Base-by-base conservation (phyloP, 352 stramenopile species). In the Globisporangium spinosum region DNA sequence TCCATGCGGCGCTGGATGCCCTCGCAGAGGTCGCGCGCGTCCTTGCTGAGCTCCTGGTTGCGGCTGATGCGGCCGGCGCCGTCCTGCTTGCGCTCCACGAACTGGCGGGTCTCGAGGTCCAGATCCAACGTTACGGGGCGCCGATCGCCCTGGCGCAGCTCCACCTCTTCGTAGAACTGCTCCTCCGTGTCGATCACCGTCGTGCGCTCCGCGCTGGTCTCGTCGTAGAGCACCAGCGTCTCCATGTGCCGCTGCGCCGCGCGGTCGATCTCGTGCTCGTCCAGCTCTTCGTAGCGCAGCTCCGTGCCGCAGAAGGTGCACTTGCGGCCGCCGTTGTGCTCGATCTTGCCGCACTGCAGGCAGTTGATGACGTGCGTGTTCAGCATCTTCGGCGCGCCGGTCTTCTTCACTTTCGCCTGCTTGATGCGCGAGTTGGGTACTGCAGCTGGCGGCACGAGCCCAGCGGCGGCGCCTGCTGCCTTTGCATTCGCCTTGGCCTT, bases 321-420 rank as follows among this genome's bases (percentile, higher is more conserved):
- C 58, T 72, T 67, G 17, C 78, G 77, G 9, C 66, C 73, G 59
- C 73, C 79, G 54, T 91, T 90, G 70, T 78, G 72, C 74, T 93
- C 85, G 66, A 93, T 87, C 43, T 72, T 70, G 6, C 85, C 85
- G 59, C 85, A 93, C 20, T 77, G 72, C 40, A 93, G 69, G 62
- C 85, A 93, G 69, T 93, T 93, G 66, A 89, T 89, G 54, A 91
- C 76, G 25, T 75, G 79, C 45, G 75, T 67, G 64, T 89, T 78
- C 58, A 88, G 65, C 58, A 88, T 62, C 54, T 85, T 84, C 10
- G 70, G 68, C 6, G 56, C 34, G 15, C 58, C 58, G 25, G 68
- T 69, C 51, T 87, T 85, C 72, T 83, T 89, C 53, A 47, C 60
- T 54, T 77, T 80, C 27, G 75, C 73, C 64, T 79, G 69, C 51